Evolutionary conservation across 2,329 filamentous ascomycete species (phyloP), one percentile per base, ranked within the genome.

Genomic region (Bipolaris bicolor): DNA sequence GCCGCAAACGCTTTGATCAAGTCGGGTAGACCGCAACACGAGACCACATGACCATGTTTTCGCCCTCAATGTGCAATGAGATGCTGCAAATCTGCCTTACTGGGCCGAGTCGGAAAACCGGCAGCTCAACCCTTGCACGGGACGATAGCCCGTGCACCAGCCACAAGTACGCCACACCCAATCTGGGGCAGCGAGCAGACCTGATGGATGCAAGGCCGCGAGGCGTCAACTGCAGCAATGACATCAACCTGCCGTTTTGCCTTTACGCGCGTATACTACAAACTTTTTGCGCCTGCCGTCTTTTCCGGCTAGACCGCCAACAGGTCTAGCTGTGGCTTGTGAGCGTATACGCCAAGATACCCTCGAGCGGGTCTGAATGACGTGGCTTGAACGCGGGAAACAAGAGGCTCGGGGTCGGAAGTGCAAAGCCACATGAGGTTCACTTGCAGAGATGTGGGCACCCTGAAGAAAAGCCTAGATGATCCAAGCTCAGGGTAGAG

Each of bases 91-190:
- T 63, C 59, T 65, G 66, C 66, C 66, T 70, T 66, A 61, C 62
- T 36, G 54, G 44, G 22, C 33, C 40, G 5, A 16, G 5, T 13
- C 40, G 40, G 40, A 13, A 43, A 43, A 43, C 40, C 54, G 54
- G 54, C 54, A 57, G 37, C 29, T 60, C 59, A 61, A 57, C 59
- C 48, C 24, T 62, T 43, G 49, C 50, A 55, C 58, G 57, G 43
- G 52, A 58, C 55, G 55, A 5, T 45, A 60, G 63, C 44, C 62
- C 62, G 67, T 70, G 67, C 66, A 66, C 62, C 56, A 67, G 64
- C 65, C 64, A 67, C 65, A 13, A 58, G 18, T 52, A 62, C 45
- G 66, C 66, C 66, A 68, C 66, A 68, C 51, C 66, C 64, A 69
- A 68, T 69, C 66, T 58, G 34, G 31, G 57, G 24, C 13, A 34